Evolutionary conservation across 495 filamentous ascomycete species (phyloP).

Genomic region (Filosporella fistucella): DNA sequence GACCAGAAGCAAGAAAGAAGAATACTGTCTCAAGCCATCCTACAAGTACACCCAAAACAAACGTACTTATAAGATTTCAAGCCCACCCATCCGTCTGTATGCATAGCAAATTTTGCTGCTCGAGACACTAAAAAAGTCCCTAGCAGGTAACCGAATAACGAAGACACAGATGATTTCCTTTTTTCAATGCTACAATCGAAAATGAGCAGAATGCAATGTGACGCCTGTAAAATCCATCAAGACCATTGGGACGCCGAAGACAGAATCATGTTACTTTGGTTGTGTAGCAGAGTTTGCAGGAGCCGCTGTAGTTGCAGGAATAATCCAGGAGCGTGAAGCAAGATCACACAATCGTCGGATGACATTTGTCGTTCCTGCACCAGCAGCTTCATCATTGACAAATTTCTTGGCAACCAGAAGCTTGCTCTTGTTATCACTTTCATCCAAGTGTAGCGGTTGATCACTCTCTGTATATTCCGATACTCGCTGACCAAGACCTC

Average conservation of each 20-base stretch:
- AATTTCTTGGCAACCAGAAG: constrained; percentile 78
- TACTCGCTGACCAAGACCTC: constrained; percentile 66
- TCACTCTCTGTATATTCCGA: constrained; percentile 58
- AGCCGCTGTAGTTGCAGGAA: not conserved
- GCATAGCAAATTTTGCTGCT: no score
- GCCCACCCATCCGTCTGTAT: no score
- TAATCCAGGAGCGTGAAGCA: constrained; percentile 33
- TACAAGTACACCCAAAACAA: no score
- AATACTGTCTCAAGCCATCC: no score
- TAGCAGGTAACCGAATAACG: no score
- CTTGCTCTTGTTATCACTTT: constrained; percentile 66
- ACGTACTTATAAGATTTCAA: no score
- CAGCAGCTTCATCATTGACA: constrained; percentile 66
- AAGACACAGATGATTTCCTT: no score
- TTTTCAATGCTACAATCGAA: constrained; percentile 16
- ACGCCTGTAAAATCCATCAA: constrained; percentile 15
- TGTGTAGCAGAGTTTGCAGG: not conserved
- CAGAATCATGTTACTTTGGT: constrained; percentile 8
- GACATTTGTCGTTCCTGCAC: constrained; percentile 72
- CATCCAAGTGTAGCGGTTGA: constrained; percentile 55
- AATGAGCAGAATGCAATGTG: constrained; percentile 15
- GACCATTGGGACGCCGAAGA: constrained; percentile 3
- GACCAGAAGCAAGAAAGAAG: no score
- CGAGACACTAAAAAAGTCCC: no score
- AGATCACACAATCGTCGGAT: constrained; percentile 74